These are phyloP conservation scores for Udeniomyces megalosporus DNA, from an alignment of 768 basidiomycete genomes.

Conservation along the genomic window DNA sequence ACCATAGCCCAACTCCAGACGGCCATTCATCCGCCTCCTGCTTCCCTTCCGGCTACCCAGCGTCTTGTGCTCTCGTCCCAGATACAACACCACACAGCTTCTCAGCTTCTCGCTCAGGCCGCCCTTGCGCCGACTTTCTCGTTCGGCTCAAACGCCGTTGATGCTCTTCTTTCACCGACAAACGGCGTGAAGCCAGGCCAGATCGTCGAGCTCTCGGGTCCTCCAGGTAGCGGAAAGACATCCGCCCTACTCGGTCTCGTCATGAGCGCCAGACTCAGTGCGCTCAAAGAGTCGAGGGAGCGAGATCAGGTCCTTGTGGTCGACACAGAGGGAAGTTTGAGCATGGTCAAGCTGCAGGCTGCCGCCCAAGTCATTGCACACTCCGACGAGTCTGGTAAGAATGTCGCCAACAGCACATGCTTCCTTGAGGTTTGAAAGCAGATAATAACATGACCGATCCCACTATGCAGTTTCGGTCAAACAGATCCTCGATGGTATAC, in stretches of 20 bases:
- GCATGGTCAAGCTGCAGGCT: neutral
- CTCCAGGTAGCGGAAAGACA: neutral
- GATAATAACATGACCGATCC: neutral
- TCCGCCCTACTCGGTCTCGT: neutral
- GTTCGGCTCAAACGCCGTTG: neutral
- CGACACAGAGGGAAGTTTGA: neutral
- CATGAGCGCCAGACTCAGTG: neutral
- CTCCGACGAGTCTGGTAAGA: neutral
- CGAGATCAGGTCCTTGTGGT: neutral
- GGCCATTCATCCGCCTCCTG: too few species aligned
- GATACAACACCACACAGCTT: neutral
- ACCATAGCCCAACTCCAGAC: too few species aligned
- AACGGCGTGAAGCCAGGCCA: neutral
- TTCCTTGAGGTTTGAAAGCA: too few species aligned
- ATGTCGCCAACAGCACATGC: too few species aligned
- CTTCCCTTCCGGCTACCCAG: too few species aligned
- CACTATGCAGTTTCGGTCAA: neutral
- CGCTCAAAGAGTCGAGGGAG: neutral
- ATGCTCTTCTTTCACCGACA: neutral
- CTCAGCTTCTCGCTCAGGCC: neutral
- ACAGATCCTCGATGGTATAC: neutral
- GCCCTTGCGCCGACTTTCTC: neutral
- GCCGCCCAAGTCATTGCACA: neutral
- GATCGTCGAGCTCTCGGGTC: slow-evolving; percentile 3
- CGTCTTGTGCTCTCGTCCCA: too few species aligned